Base-by-base conservation (phyloP, 169 alveolate species). In the Theileria annulata region DNA sequence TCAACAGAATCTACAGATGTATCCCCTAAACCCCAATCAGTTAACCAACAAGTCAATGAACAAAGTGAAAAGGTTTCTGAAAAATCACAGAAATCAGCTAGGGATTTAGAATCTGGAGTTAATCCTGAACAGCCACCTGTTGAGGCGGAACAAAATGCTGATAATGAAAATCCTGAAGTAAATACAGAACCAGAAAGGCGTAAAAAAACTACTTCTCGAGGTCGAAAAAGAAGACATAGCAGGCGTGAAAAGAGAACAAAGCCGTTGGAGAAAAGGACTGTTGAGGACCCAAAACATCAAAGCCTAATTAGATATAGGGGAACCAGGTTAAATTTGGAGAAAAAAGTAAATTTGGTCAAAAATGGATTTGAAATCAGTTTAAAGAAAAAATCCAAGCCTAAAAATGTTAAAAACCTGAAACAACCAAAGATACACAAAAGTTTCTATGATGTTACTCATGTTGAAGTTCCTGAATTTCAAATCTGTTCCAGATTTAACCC, bases 141-240 rank as follows among this genome's bases (percentile, higher is more conserved):
- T n/a, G n/a, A n/a, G n/a, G n/a, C n/a, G n/a, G n/a, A 77, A 42
- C 79, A 64, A 72, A 79, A 85, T 13, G 75, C 75, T 78, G 80
- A 84, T 56, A 77, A 67, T 77, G 86, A 84, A 54, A 59, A 71
- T 33, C 77, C 69, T 58, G 62, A 30, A 21, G 59, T 75, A 23
- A 86, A 81, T n/a, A n/a, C n/a, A 30, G 77, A 84, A 49, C 87
- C 75, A n/a, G 77, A 73, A 37, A 72, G 69, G 31, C 71, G 71
- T 59, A 58, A 48, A 78, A 76, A 68, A 75, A 71, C 75, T 72
- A 77, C 79, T 33, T 48, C 31, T 54, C 75, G 73, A 25, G 27
- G 48, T 33, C 42, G 81, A 23, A 59, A 62, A 63, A 77, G 79
- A 31, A 37, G 79, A 64, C 54, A 69, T 33, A 51, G 75, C 33